Base-by-base conservation (phyloP, 148 eudicot genomes). In the Mesembryanthemum crystallinum region DNA sequence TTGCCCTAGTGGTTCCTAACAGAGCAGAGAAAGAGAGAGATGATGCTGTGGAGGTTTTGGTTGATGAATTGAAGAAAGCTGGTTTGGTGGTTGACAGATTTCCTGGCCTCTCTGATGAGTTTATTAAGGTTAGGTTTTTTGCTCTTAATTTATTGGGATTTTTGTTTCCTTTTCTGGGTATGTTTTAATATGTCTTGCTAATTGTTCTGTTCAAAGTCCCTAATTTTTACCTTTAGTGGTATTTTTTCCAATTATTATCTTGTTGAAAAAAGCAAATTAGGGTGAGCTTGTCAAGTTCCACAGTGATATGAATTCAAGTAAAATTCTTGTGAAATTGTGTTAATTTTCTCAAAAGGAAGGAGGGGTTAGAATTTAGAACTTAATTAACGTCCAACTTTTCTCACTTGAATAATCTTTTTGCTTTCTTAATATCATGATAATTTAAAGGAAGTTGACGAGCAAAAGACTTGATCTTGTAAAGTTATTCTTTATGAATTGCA, bases 91-190 rank as follows among this genome's bases (percentile, higher is more conserved):
- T 87, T 80, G 97, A 94, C 23, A 82, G 72, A 81, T 87, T 92
- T 77, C 33, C 79, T 78, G 98, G 98, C 42, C 80, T 89, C 84
- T 86, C 86, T 70, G 83, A 90, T 79, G 97, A 90, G 73, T 94
- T 92, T 77, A 75, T 94, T 63, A 94, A 89, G 97, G 98, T 94
- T 72, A 60, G 51, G 30, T 76, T 73, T 78, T 13, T 30, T 15
- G 63, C 61, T 11, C 23, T 12, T 52, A 15, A 8, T 57, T 57
- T 62, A 1, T 55, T 8, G 65, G 49, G 33, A 43, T 24, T 29
- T 9, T 25, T 77, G 17, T 21, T 45, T 57, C 20, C 9, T 13
- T 25, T 17, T 64, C 25, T 57, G 61, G 61, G 61, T 57, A 20
- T 52, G 20, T 15, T 15, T 47, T 47, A 15, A 9, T 47, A 8